A percentile compares a stretch with the other conserved stretches of the same genome.
phyloP scores from a whole-genome alignment of 768 basidiomycete genomes.

The Podaxis sp. region DNA sequence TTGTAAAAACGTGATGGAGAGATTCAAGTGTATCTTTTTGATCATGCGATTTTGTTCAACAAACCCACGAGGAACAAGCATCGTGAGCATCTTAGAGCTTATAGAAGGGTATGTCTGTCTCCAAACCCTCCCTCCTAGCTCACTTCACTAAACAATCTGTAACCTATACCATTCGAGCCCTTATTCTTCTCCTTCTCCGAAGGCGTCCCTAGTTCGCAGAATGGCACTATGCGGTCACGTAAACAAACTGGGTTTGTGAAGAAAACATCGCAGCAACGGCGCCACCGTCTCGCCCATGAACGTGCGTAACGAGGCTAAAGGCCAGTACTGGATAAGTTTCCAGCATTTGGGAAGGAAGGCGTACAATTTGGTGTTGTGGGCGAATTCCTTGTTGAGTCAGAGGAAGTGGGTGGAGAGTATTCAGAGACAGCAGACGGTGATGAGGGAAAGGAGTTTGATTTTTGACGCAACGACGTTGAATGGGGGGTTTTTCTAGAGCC shows the following conservation, averaged over 20 bases:
- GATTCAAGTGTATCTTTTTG: slow-evolving; percentile 91
- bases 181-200: slow-evolving; percentile 81
- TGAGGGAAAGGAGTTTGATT: slow-evolving; percentile 81
- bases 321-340: slow-evolving; percentile 90
- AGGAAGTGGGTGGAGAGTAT: slow-evolving; percentile 95
- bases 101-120: slow-evolving; percentile 71
- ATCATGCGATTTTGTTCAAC: slow-evolving; percentile 93
- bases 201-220: slow-evolving; percentile 36
- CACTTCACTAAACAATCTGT: slow-evolving; percentile 9
- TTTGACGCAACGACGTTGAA: slow-evolving; percentile 86
- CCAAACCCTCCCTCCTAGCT: not conserved
- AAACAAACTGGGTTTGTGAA: slow-evolving; percentile 47
- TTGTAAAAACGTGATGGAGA: slow-evolving; percentile 92
- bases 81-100: slow-evolving; percentile 89
- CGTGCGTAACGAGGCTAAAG: slow-evolving; percentile 65
- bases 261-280: slow-evolving; percentile 34
- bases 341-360: slow-evolving; percentile 91
- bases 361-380: slow-evolving; percentile 91
- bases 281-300: slow-evolving; percentile 49
- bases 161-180: slow-evolving; percentile 97
- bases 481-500: slow-evolving; percentile 84
- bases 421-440: slow-evolving; percentile 80
- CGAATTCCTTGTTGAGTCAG: slow-evolving; percentile 77
- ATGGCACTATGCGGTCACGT: slow-evolving; percentile 36
- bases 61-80: slow-evolving; percentile 83